Conservation (phyloP, 1,139 yeast genomes). For the Debaryomyces nepalensis region DNA sequence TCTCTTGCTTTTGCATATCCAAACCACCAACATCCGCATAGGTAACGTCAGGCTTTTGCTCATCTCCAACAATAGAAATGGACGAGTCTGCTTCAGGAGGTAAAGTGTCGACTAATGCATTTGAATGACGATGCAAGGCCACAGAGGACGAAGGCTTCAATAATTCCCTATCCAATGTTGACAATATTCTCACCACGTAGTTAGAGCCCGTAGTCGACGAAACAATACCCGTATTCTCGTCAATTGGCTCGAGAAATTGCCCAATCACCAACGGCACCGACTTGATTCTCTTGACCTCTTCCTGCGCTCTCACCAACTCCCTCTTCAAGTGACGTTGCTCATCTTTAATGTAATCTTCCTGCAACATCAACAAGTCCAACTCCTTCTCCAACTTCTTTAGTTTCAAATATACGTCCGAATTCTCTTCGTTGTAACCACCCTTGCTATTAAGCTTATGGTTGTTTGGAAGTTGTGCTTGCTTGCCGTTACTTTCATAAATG, state of each 20-base stretch:
- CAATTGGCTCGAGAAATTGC: conserved; percentile 96
- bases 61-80: conserved; percentile 91
- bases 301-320: conserved; percentile 95
- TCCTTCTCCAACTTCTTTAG: conserved; percentile 89
- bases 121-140: conserved; percentile 97
- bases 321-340: conserved; percentile 96
- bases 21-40: conserved; percentile 97
- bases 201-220: conserved; percentile 97
- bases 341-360: conserved; percentile 96
- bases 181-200: conserved; percentile 91
- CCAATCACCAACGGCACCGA: conserved; percentile 98
- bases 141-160: conserved; percentile 95
- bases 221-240: conserved; percentile 94
- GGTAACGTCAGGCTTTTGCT: conserved; percentile 89
- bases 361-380: conserved; percentile 77
- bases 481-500: conserved; percentile 23
- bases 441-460: conserved; percentile 16
- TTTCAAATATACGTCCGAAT: conserved; percentile 74
- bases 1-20: conserved; percentile 99
- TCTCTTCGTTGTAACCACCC: conserved; percentile 34
- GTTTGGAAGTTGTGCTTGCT: conserved; percentile 14
- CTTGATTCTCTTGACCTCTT: conserved; percentile 96
- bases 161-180: conserved; percentile 92
- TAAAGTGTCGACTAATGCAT: conserved; percentile 93
- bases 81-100: conserved; percentile 99